Evolutionary conservation across 306 rosid species (phyloP).

Genomic region (Vigna hirtella): DNA sequence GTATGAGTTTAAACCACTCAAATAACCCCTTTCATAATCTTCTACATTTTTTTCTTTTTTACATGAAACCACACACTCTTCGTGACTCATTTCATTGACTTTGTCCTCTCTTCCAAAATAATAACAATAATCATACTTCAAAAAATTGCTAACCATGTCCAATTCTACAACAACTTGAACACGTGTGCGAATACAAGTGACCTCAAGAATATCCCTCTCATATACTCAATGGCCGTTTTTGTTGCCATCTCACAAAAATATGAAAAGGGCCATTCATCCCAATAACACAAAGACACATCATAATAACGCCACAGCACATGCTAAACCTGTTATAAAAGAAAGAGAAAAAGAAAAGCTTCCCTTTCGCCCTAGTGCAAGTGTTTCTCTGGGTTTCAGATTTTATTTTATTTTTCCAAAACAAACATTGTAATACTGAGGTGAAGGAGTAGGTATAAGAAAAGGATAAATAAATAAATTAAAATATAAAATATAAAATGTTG

Average conservation of each 20-base stretch:
- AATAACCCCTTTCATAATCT: neutral
- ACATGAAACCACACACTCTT: neutral
- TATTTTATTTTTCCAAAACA: too few relatives aligned
- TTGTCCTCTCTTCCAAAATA: neutral
- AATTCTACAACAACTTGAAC: neutral
- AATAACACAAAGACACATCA: neutral
- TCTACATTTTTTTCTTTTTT: neutral
- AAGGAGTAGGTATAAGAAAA: neutral
- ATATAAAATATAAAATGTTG: neutral
- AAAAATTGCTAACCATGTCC: neutral
- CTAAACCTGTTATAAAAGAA: neutral
- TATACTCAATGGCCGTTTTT: slow-evolving; percentile 42
- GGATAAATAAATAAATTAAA: neutral
- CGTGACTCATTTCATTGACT: neutral
- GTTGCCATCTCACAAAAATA: neutral
- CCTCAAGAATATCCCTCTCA: slow-evolving; percentile 42
- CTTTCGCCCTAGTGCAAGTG: neutral
- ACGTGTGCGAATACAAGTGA: slow-evolving; percentile 4
- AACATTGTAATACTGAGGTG: too few relatives aligned
- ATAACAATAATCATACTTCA: neutral
- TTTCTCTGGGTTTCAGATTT: neutral
- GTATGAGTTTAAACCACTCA: neutral
- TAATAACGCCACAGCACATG: neutral
- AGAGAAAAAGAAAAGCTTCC: neutral
- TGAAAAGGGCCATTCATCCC: neutral